Evolutionary conservation across 1,139 yeast genomes (phyloP), one percentile per base, ranked within the genome.

Genomic region (Zygotorulaspora mrakii): DNA sequence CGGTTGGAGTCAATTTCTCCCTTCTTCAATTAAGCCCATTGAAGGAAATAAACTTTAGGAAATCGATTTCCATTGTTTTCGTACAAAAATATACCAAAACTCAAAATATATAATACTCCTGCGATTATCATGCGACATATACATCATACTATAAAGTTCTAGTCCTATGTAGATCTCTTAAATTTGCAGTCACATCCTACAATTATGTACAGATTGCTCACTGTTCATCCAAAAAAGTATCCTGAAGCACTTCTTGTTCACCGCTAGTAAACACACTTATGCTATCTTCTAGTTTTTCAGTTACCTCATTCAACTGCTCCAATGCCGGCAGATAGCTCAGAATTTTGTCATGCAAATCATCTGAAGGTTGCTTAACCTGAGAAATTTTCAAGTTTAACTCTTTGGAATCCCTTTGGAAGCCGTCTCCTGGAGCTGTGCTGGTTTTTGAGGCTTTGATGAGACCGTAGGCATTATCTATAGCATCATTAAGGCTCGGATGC

Each of bases 381-480:
- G 33, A 27, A 7, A 41, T 32, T 12, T 40, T 29, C 20, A 54
- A 34, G 26, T 50, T 49, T 9, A 52, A 35, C 9, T 50, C 52
- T 8, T 38, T 37, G 9, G 31, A 29, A 23, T 54, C 58, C 22
- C 40, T 42, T 22, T 35, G 33, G 31, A 41, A 51, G 11, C 37
- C 31, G 9, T 20, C 17, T 18, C 14, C 21, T 18, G 38, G 34
- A 20, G 5, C 33, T 33, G 14, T 44, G 33, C 10, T 33, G n/a
- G n/a, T 38, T 23, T 42, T 36, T 8, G 31, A n/a, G 26, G 47
- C 53, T 17, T 43, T 39, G 8, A 51, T 45, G 23, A 51, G 33
- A 4, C 61, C 60, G 38, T 52, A 55, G 6, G 57, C 49, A 21
- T 56, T 53, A 27, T 55, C 50, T 17, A 59, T 45, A 3, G 61